Base-by-base conservation (phyloP, 345 rosid genomes). In the Linum trigynum region DNA sequence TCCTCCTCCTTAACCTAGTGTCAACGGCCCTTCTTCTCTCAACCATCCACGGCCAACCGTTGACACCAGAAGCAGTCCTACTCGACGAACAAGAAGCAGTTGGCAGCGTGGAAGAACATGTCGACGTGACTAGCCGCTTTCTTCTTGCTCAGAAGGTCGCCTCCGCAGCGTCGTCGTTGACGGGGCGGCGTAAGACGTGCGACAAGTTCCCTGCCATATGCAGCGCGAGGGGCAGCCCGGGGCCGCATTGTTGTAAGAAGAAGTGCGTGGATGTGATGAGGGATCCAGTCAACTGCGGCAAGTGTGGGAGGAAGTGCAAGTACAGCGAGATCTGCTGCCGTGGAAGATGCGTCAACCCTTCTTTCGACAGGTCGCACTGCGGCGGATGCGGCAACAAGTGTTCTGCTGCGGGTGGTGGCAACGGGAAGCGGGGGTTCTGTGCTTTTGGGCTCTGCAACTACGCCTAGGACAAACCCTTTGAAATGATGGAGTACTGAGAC, bases 251-350 rank as follows among this genome's bases (percentile, higher is more conserved):
- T 57, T 78, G 82, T 70, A 67, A 62, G 61, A 74, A 75, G 63
- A 80, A 66, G 69, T 69, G 84, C 41, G 82, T 80, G 0, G 56
- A 78, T 43, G 17, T 62, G 39, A 48, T n/a, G 1, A 64, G 7
- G 4, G 79, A 80, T 39, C 61, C 72, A 5, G 42, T 50, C 3
- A 80, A 83, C 23, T 78, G 84, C 15, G 83, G 83, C 2, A 67
- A 43, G 35, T 78, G 83, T 5, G 80, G 84, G 7, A 66, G 69
- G 53, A 80, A 73, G 71, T 83, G 82, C 68, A 80, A 65, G 59
- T 78, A 72, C 72, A 67, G 39, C n/a, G 73, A 76, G 63, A 66
- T 63, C 2, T 83, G 82, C 41, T 80, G 79, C 71, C 36, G 66
- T 45, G 84, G 82, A 8, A 77, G 66, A 65, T 78, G 84, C 38